These are phyloP conservation scores for Leptographium lundbergii DNA, from an alignment of 2,329 filamentous ascomycete genomes.

Conservation along the genomic window DNA sequence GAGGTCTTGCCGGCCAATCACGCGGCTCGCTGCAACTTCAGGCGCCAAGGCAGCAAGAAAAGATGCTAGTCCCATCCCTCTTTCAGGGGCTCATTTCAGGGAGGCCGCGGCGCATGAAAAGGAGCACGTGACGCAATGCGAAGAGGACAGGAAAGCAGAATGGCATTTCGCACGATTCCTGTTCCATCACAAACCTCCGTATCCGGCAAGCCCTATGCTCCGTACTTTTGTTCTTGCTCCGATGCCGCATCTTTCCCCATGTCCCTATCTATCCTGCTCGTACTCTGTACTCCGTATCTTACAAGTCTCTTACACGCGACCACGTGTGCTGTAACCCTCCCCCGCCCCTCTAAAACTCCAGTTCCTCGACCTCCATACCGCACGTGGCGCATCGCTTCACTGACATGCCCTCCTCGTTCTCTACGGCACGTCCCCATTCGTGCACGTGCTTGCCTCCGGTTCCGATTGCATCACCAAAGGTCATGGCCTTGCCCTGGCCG, in stretches of 20 bases:
- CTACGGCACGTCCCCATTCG: conserved; percentile 65
- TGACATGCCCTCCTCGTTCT: conserved; percentile 58
- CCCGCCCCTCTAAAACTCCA: conserved; percentile 40
- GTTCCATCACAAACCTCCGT: background rate
- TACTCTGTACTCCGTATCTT: too few relatives aligned
- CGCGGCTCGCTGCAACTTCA: conserved; percentile 7
- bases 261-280: too few relatives aligned
- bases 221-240: too few relatives aligned
- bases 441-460: conserved; percentile 67
- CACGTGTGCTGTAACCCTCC: background rate
- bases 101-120: background rate
- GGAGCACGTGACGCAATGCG: conserved; percentile 4
- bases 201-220: too few relatives aligned
- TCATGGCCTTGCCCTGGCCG: conserved; percentile 27
- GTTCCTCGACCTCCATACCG: conserved; percentile 67
- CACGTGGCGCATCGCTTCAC: conserved; percentile 70
- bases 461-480: conserved; percentile 68
- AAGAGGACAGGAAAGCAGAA: background rate
- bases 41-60: conserved; percentile 26
- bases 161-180: background rate
- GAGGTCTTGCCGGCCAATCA: conserved; percentile 17
- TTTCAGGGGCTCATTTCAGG: conserved; percentile 10
- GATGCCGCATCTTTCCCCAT: background rate
- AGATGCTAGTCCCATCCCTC: background rate
- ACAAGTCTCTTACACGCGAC: background rate